A percentile compares a stretch with the other conserved stretches of the same genome.
phyloP scores from a whole-genome alignment of 768 basidiomycete species.

The Russula brevipes region DNA sequence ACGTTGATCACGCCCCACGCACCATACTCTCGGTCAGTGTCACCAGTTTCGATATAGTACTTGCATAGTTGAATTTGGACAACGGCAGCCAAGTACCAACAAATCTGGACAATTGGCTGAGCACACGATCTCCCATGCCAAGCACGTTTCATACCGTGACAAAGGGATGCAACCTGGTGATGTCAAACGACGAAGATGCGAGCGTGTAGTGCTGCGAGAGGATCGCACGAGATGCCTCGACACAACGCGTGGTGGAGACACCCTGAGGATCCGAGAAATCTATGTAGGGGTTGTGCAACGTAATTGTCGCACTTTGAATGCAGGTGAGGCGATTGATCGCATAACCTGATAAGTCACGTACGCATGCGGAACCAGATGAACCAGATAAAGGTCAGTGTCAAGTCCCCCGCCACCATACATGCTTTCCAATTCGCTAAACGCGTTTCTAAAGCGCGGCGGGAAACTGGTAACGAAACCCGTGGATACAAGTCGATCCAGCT shows the following conservation, averaged over 20 bases:
- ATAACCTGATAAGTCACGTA: conserved; percentile 38
- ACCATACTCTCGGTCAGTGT: conserved; percentile 63
- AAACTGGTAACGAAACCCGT: conserved; percentile 64
- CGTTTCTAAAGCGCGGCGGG: conserved; percentile 62
- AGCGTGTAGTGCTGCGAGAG: conserved; percentile 70
- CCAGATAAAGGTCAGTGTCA: conserved; percentile 84
- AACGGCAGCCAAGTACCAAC: conserved; percentile 87
- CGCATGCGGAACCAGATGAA: conserved; percentile 83
- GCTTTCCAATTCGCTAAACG: conserved; percentile 54
- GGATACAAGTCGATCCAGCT: conserved; percentile 63
- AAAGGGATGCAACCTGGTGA: conserved; percentile 75
- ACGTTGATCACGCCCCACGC: conserved; percentile 89
- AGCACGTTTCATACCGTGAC: conserved; percentile 52
- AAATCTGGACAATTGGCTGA: conserved; percentile 48
- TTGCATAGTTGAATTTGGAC: conserved; percentile 84
- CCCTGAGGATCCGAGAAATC: conserved; percentile 64
- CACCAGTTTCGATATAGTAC: conserved; percentile 78
- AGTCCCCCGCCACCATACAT: conserved; percentile 51
- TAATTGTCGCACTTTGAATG: conserved; percentile 70
- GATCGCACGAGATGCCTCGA: conserved; percentile 70
- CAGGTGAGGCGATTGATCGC: conserved; percentile 17
- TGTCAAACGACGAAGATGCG: conserved; percentile 78
- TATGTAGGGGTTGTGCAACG: conserved; percentile 79
- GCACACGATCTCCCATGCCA: neutral
- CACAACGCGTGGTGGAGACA: conserved; percentile 65